Conservation (phyloP, 2,329 filamentous ascomycete species). For the Calonectria pteridis region DNA sequence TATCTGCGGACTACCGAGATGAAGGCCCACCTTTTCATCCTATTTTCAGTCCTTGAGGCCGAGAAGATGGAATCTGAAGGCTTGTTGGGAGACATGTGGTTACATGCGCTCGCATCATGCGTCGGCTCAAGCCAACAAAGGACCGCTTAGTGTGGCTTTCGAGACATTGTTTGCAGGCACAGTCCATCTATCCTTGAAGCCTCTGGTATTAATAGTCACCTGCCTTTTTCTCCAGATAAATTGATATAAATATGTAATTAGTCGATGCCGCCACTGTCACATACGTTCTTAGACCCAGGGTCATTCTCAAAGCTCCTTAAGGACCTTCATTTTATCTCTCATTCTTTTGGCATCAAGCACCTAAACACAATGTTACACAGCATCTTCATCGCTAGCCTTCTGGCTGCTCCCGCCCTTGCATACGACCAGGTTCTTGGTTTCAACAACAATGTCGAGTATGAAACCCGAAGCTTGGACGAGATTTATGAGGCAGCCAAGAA, state of each 20-base stretch:
- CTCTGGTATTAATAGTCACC: background rate
- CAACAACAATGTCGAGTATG: constrained; percentile 41
- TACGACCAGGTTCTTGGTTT: constrained; percentile 44
- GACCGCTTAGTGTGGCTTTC: background rate
- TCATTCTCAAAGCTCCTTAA: background rate
- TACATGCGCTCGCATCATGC: background rate
- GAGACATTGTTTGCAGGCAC: background rate
- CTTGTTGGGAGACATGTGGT: background rate
- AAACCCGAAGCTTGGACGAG: constrained; percentile 62
- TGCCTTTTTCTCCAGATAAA: background rate
- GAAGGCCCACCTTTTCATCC: background rate
- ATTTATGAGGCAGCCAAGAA: constrained; percentile 63
- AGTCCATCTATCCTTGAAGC: background rate
- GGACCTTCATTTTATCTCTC: too few species aligned
- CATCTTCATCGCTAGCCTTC: constrained; percentile 12
- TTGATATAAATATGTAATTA: background rate
- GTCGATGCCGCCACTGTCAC: too few species aligned
- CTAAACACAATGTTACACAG: constrained; percentile 17
- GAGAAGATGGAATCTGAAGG: background rate
- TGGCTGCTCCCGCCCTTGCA: constrained; percentile 23
- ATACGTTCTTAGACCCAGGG: background rate
- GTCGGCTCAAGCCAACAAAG: background rate
- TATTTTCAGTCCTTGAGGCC: background rate
- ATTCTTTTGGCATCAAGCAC: background rate
- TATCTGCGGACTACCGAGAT: background rate